Evolutionary conservation across 345 rosid genomes (phyloP).

Genomic region (Eucalyptus regnans): DNA sequence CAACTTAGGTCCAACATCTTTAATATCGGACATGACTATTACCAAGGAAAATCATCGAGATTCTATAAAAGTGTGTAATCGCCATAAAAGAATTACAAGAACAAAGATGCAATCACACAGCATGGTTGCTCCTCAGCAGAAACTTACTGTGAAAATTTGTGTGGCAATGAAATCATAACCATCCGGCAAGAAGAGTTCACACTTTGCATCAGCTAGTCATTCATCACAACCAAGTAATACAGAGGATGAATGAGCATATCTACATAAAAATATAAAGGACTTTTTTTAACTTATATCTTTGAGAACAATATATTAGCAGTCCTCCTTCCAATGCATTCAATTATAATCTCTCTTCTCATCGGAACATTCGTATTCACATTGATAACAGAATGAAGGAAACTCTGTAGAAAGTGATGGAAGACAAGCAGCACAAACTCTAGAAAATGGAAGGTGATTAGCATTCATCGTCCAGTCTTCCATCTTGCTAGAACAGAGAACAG

Average conservation of each 20-base stretch:
- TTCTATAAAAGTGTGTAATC: background rate
- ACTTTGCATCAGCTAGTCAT: background rate
- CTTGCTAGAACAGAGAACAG: background rate
- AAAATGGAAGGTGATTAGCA: background rate
- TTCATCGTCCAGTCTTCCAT: background rate
- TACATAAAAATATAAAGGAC: background rate
- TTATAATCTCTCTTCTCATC: background rate
- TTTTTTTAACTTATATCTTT: background rate
- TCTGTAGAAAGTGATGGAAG: background rate
- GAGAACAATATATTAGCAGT: background rate
- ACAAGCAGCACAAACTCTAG: background rate
- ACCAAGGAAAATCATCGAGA: no score
- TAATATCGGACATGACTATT: no score
- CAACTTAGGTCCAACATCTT: no score
- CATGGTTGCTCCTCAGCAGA: background rate
- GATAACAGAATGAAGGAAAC: background rate
- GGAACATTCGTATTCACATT: background rate
- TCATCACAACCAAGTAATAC: background rate
- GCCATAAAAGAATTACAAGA: background rate
- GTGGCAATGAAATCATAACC: background rate
- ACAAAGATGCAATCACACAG: background rate
- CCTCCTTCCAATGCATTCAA: background rate
- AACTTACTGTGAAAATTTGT: background rate
- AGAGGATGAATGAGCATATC: background rate
- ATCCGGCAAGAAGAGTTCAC: background rate